Percentiles rank a stretch among this genome's conserved stretches.
Evolutionary conservation across 2,329 filamentous ascomycete genomes (phyloP).

Genomic region (Ophiostoma perfectum): DNA sequence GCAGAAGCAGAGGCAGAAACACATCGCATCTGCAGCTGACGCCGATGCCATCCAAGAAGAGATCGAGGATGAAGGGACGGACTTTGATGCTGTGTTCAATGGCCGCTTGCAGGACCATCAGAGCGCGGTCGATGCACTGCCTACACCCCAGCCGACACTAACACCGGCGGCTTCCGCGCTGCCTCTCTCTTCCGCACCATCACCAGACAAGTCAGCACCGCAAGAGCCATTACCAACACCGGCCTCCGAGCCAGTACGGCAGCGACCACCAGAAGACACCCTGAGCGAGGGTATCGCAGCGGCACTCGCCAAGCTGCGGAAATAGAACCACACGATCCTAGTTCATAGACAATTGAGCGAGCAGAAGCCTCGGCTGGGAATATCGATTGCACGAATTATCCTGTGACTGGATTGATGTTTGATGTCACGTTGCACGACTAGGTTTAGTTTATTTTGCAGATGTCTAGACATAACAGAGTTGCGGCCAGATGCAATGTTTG

Average conservation of each 20-base stretch:
- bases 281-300: constrained; percentile 56
- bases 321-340: background rate
- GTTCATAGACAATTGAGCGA: background rate
- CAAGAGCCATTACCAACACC: constrained; percentile 21
- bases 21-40: background rate
- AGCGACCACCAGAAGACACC: constrained; percentile 34
- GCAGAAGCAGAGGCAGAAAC: constrained; percentile 24
- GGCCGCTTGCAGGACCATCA: background rate
- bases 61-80: constrained; percentile 7
- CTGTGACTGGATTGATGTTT: background rate
- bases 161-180: background rate
- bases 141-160: background rate
- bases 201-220: background rate
- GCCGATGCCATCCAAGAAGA: background rate
- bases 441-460: too few relatives aligned
- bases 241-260: constrained; percentile 39
- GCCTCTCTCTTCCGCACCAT: background rate
- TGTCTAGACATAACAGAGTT: too few relatives aligned
- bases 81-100: constrained; percentile 21
- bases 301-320: constrained; percentile 50
- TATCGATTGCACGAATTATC: background rate
- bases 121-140: background rate
- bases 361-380: background rate
- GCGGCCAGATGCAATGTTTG: background rate
- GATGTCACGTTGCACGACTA: background rate